Evolutionary conservation across 2,329 filamentous ascomycete genomes (phyloP).

Genomic region (Neopestalotiopsis sp.): DNA sequence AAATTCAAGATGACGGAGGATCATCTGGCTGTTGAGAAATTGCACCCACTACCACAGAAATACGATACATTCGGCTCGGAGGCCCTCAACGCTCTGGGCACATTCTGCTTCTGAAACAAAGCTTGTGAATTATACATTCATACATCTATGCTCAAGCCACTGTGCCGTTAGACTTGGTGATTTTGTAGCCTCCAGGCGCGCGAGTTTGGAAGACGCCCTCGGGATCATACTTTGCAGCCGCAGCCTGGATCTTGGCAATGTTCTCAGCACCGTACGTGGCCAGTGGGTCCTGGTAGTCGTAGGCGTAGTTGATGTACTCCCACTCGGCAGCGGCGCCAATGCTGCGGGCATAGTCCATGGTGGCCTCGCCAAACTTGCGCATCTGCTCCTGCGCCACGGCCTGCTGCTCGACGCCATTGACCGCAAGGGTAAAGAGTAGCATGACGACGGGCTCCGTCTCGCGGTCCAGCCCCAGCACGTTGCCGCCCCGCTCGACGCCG

Average conservation of each 20-base stretch:
- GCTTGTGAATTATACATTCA: too few relatives aligned
- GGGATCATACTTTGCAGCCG: slow-evolving; percentile 43
- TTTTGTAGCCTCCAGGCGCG: slow-evolving; percentile 45
- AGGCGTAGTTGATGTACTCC: slow-evolving; percentile 45
- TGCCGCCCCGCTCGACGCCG: slow-evolving; percentile 42
- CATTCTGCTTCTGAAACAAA: neutral
- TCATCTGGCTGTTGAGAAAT: neutral
- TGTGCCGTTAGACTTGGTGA: slow-evolving; percentile 22
- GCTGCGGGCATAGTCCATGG: slow-evolving; percentile 27
- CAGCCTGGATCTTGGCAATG: slow-evolving; percentile 33
- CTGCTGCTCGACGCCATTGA: slow-evolving; percentile 35
- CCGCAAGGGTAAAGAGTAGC: slow-evolving; percentile 37
- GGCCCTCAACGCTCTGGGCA: neutral
- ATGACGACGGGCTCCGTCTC: slow-evolving; percentile 37
- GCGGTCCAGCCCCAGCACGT: slow-evolving; percentile 44
- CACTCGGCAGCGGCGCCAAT: slow-evolving; percentile 31
- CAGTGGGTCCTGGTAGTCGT: slow-evolving; percentile 36
- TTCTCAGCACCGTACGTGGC: slow-evolving; percentile 41
- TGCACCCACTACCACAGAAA: neutral
- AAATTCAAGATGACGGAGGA: neutral
- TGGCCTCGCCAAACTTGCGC: slow-evolving; percentile 34
- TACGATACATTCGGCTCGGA: neutral
- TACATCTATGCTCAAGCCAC: slow-evolving; percentile 35
- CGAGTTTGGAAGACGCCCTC: slow-evolving; percentile 41
- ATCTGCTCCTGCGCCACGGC: slow-evolving; percentile 37